Percentiles rank a stretch among this genome's conserved stretches.
Conservation (phyloP, 2,329 filamentous ascomycete genomes). For the Endoconidiophora polonica region DNA sequence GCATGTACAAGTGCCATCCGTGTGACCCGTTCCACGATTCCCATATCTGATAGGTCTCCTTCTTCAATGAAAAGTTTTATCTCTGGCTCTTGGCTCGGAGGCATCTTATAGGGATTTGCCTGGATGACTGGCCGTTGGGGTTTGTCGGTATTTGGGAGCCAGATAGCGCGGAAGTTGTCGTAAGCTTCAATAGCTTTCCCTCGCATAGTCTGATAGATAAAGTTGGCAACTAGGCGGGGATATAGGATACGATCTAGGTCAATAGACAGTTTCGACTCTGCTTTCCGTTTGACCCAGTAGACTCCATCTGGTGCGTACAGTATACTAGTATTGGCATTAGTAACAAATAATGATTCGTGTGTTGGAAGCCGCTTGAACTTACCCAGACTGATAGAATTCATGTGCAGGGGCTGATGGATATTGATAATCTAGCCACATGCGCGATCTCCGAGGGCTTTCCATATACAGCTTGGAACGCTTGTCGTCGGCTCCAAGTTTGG, state of each 20-base stretch:
- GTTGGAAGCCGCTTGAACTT: neutral
- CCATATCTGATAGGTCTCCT: constrained; percentile 3
- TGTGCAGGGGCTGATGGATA: constrained; percentile 7
- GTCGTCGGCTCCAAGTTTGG: constrained; percentile 9
- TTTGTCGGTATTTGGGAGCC: constrained; percentile 6
- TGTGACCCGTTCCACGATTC: constrained; percentile 12
- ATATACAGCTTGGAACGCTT: constrained; percentile 11
- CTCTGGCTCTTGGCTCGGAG: neutral
- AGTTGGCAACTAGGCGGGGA: constrained; percentile 10
- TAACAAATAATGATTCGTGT: neutral
- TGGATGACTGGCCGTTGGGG: constrained; percentile 7
- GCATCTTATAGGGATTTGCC: constrained; percentile 3
- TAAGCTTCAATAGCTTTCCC: neutral
- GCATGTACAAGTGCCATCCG: constrained; percentile 13
- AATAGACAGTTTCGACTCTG: constrained; percentile 6
- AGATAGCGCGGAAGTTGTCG: constrained; percentile 9
- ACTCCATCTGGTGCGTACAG: constrained; percentile 8
- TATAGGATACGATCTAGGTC: constrained; percentile 12
- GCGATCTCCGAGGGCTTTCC: constrained; percentile 4
- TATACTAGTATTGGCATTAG: constrained; percentile 2
- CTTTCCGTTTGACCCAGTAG: constrained; percentile 9
- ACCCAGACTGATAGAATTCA: constrained; percentile 11
- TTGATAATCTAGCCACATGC: constrained; percentile 10
- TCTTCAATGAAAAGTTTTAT: constrained; percentile 9
- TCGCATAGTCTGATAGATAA: neutral